Evolutionary conservation across 2,329 filamentous ascomycete genomes (phyloP), one percentile per base, ranked within the genome.

Genomic region (Beauveria caledonica): DNA sequence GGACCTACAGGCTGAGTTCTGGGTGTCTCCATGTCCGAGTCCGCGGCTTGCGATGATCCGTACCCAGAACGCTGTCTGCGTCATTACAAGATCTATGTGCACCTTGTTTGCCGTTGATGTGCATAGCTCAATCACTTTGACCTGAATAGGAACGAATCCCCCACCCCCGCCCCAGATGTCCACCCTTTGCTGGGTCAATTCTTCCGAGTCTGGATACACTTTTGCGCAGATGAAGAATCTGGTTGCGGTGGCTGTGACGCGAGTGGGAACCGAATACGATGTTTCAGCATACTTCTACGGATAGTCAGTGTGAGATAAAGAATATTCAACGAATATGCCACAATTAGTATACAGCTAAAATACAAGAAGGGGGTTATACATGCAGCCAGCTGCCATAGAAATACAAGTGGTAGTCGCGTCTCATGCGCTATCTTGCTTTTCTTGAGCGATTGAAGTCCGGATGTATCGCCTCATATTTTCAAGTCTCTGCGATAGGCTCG

Each of bases 111-210:
- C 62, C 19, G 62, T 68, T 4, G 65, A 61, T 52, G 76, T 73
- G 63, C 74, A 77, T 9, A 77, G 65, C 65, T 77, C 74, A 39
- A 76, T 69, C 0, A 77, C 72, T 60, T 74, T 74, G 15, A 77
- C 71, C 63, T 76, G 75, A 1, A 73, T 73, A 1, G 75, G 66
- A 5, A 69, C 72, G 60, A 76, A 75, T 61, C 76, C 72, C n/a
- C n/a, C n/a, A n/a, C n/a, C n/a, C n/a, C n/a, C n/a, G n/a, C n/a
- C 58, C 73, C 74, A 76, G 5, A 69, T 66, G 42, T 77, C 74
- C n/a, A 67, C 68, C 7, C 70, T 65, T 60, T 74, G 70, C 68
- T 71, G n/a, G 6, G 68, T 64, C 0, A 77, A 66, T 55, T 77
- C 74, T 36, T 74, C 70, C 8, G 76, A 5, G 3, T 11, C 11